phyloP scores from a whole-genome alignment of 1,284 basidiomycete species.

The Tilletia horrida region DNA sequence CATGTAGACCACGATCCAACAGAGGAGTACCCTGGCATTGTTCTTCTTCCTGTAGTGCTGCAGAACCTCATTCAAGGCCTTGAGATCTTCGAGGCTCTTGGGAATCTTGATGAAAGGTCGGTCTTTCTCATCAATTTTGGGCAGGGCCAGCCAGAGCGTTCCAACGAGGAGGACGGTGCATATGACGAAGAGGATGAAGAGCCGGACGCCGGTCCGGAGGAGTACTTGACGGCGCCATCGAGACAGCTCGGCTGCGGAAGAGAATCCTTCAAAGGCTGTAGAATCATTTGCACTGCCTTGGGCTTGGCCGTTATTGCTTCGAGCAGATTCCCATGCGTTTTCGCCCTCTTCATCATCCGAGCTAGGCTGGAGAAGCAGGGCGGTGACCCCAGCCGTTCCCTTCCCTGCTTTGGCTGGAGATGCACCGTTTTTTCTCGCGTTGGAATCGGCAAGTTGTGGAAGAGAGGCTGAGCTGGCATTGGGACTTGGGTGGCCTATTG shows the following conservation, averaged over 20 bases:
- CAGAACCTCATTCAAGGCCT: conserved; percentile 51
- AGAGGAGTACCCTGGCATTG: conserved; percentile 53
- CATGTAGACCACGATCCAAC: conserved; percentile 67
- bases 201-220: conserved; percentile 28
- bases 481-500: conserved; percentile 6
- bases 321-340: not conserved
- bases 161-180: conserved; percentile 33
- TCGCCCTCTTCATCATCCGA: conserved; percentile 5
- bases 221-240: conserved; percentile 33
- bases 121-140: conserved; percentile 40
- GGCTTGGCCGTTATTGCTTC: not conserved
- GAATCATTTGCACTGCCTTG: too few species aligned
- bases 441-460: not conserved
- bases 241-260: not conserved
- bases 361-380: not conserved
- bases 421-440: not conserved
- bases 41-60: conserved; percentile 56
- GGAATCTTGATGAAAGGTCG: conserved; percentile 51
- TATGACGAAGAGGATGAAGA: conserved; percentile 37
- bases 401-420: not conserved
- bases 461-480: conserved; percentile 8
- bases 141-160: conserved; percentile 40
- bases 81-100: conserved; percentile 55
- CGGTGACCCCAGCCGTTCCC: not conserved
- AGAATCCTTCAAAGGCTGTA: too few species aligned